Base-by-base conservation (phyloP, 2,329 filamentous ascomycete species). In the Hirsutella minnesotensis region DNA sequence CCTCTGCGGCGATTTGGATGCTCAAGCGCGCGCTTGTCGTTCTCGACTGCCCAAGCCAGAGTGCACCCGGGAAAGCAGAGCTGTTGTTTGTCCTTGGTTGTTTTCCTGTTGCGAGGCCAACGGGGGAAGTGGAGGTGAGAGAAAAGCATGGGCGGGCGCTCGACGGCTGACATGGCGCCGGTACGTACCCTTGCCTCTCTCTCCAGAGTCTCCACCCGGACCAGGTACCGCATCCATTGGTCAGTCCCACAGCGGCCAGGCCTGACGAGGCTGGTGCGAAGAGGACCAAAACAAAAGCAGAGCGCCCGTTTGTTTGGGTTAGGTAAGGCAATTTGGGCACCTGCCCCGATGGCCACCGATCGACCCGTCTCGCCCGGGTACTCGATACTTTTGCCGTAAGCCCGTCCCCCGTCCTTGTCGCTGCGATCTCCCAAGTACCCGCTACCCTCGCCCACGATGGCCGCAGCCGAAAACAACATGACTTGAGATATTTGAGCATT, bases 61-160 rank as follows among this genome's bases (percentile, higher is more conserved):
- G 51, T 56, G 47, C 45, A 46, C n/a, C n/a, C n/a, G 50, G 50
- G 46, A 47, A 47, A 51, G 45, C 12, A 18, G 19, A 22, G n/a
- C 16, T 22, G 50, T 55, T 63, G 64, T 59, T 64, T 64, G 59
- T 63, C 55, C 52, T 63, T 62, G 54, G 53, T 64, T 64, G 56
- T 61, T 60, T 62, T 61, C 52, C 55, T 63, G 61, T 65, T 66
- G 63, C 63, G 63, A 64, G 63, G 63, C 61, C 62, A 65, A 65
- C 62, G 59, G 57, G 34, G 16, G 31, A n/a, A 38, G 44, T 46
- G 44, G 55, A 52, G 53, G 55, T 56, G 56, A 48, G 53, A 53
- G 53, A 57, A 50, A 51, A 48, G 45, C 55, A 57, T 37, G 43
- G 33, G 24, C 45, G 34, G 45, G 44, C 44, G 7, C 24, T 27